These are phyloP conservation scores for Penicillium concentricum DNA, from an alignment of 2,329 filamentous ascomycete species.

Conservation along the genomic window DNA sequence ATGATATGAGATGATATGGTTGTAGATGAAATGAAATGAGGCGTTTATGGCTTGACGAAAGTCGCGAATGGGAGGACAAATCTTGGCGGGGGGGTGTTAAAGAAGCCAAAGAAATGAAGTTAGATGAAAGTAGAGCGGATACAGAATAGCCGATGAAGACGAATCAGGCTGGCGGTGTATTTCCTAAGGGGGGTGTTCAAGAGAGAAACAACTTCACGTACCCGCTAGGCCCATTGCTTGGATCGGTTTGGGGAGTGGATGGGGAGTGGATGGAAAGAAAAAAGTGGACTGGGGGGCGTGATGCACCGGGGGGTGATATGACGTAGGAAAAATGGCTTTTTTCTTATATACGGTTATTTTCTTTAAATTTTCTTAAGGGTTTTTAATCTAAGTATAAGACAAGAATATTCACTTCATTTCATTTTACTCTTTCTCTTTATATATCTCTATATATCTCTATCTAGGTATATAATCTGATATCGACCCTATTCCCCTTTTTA, in stretches of 20 bases:
- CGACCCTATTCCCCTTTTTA: background rate
- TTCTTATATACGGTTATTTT: background rate
- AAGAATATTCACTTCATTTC: too few species aligned
- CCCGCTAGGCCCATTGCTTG: conserved; percentile 18
- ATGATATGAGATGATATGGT: conserved; percentile 30
- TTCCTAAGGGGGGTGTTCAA: background rate
- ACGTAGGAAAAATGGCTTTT: conserved; percentile 27
- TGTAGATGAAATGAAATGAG: conserved; percentile 11
- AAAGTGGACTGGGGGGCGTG: conserved; percentile 21
- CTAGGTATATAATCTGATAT: too few species aligned
- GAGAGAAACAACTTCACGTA: conserved; percentile 9
- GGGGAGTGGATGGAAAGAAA: conserved; percentile 4
- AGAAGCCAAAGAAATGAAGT: background rate
- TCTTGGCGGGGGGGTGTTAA: background rate
- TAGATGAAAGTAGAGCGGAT: too few species aligned
- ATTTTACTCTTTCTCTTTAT: background rate
- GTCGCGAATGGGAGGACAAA: conserved; percentile 2
- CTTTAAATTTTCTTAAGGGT: too few species aligned
- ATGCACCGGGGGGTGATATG: conserved; percentile 31
- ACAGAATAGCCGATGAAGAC: background rate
- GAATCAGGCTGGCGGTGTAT: conserved; percentile 20
- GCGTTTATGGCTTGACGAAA: conserved; percentile 36
- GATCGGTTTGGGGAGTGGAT: conserved; percentile 24
- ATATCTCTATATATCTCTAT: background rate
- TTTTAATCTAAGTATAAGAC: too few species aligned